Evolutionary conservation across 331 rosid species (phyloP), one percentile per base, ranked within the genome.

Genomic region (Arachis monticola): DNA sequence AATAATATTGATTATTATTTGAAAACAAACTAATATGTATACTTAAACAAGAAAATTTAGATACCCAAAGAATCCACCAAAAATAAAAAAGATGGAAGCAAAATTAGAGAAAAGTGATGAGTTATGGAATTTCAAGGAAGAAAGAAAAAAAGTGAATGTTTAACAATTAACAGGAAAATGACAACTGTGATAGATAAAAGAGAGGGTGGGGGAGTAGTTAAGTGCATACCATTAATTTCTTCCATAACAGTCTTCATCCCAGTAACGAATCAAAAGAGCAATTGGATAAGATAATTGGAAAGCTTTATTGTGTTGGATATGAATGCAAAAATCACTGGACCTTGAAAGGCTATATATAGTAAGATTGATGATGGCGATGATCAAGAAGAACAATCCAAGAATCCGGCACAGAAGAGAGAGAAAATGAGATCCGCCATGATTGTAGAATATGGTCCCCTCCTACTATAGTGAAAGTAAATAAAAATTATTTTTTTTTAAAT

Each of bases 151-250:
- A 65, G 17, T 65, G 45, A 50, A 57, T 41, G 53, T 3, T 12
- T 51, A 51, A 14, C 13, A 70, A 1, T 12, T 51, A 51, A 14
- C 13, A 70, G 2, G 38, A 3, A 14, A 58, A 50, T 1, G 32
- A 38, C 45, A 70, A 32, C 11, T 2, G 5, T 11, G 8, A 60
- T 7, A 35, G 38, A 30, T 12, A 55, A 56, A 57, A 57, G 3
- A 57, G n/a, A 57, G 10, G 32, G 0, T 22, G 27, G n/a, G 27
- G 27, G 27, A 22, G 27, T 22, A 22, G 27, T 22, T 22, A 57
- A 30, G 27, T 0, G 14, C 30, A 35, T 72, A 84, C 91, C 84
- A 1, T 80, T 75, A 53, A 85, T 51, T 80, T 82, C 87, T 47
- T 64, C 87, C 86, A 83, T 87, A 63, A 44, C 56, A 41, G 5